A percentile compares a stretch with the other conserved stretches of the same genome.
These are phyloP conservation scores for Botrytis byssoidea DNA, from an alignment of 2,329 filamentous ascomycete species.

Conservation along the genomic window DNA sequence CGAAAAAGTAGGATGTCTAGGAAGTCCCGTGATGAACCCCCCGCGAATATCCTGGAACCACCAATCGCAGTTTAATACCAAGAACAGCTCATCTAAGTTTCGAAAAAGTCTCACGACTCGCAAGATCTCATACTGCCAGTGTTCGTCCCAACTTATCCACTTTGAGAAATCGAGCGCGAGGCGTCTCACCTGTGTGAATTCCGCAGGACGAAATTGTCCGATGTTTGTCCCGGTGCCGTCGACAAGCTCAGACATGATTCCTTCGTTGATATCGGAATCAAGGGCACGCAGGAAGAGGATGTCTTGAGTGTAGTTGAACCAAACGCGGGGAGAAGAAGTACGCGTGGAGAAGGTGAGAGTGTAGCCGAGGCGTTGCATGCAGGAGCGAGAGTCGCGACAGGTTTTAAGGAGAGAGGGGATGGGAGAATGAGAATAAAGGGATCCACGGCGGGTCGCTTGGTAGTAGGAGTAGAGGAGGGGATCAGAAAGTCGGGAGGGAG, in stretches of 20 bases:
- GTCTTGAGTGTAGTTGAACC: not conserved
- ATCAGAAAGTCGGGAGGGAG: not conserved
- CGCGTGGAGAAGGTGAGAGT: not conserved
- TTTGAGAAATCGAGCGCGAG: not conserved
- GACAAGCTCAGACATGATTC: not conserved
- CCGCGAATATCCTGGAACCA: not conserved
- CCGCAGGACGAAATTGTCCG: not conserved
- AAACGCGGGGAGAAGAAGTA: not conserved
- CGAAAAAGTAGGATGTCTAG: not conserved
- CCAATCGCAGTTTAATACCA: not conserved
- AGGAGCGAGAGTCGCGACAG: not conserved
- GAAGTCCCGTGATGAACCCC: not conserved
- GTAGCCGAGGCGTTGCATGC: not conserved
- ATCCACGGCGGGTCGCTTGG: not conserved
- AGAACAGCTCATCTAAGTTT: not conserved
- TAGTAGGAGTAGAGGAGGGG: not conserved
- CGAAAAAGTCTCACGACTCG: not conserved
- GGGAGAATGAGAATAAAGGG: not conserved
- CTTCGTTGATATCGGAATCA: not conserved
- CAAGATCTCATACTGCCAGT: not conserved
- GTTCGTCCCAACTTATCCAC: not conserved
- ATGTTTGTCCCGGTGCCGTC: not conserved
- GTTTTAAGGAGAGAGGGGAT: not conserved
- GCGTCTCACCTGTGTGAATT: not conserved
- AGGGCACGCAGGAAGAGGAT: not conserved